Evolutionary conservation across 2,329 filamentous ascomycete species (phyloP), one percentile per base, ranked within the genome.

Genomic region (Fusarium sarcochroum): DNA sequence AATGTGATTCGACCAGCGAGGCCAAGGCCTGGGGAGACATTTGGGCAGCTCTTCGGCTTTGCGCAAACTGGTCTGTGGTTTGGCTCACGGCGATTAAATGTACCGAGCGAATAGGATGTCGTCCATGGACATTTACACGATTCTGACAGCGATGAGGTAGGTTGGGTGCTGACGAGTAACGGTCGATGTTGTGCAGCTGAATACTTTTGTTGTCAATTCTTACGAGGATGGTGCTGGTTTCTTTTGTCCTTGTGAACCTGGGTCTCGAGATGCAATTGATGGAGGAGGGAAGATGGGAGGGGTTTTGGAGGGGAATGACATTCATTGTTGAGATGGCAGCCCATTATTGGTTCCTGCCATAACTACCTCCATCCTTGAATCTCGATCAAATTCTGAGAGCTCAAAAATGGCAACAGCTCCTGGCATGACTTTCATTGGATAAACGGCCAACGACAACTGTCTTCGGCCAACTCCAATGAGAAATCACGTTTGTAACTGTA

Each of bases 1-100:
- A 72, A 73, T 74, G 66, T 74, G 72, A 74, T 74, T 74, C 72
- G 72, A 69, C 67, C 47, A 58, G 50, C 21, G 32, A 63, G 15
- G 49, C 42, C 67, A 40, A 67, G 25, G 58, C 47, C 66, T 41
- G 64, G 54, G 60, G 61, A 64, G 55, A 20, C 47, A 45, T 45
- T 57, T 57, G 59, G 54, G 54, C 57, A 66, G 47, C 61, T 71
- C 50, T 56, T 70, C 47, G 53, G 53, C 52, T 55, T 63, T 58
- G 50, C 45, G 47, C 51, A 61, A 41, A 51, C 51, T 59, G 41
- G 17, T 47, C 38, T 58, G 30, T 58, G 58, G 59, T 72, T 66
- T 73, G 53, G 57, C 58, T 63, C 63, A 52, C 58, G 52, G 62
- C 54, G 67, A 49, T 20, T 52, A 48, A 66, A 73, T 74, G 59